Conservation (phyloP, 2,329 filamentous ascomycete species). For the Colletotrichum somersetense region DNA sequence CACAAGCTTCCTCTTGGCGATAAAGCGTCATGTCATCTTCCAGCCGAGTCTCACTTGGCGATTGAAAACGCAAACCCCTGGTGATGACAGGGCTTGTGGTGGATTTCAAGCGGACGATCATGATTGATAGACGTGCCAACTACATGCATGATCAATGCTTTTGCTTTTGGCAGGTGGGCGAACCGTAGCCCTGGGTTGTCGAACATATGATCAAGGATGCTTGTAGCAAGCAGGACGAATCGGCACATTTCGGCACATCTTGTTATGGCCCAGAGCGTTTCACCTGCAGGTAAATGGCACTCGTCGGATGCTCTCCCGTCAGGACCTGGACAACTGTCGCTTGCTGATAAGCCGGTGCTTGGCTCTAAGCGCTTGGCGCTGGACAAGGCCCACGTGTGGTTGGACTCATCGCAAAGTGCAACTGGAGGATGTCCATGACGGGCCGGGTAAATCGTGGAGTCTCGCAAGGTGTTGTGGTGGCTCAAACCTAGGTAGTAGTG, state of each 20-base stretch:
- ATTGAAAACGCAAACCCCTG: not conserved
- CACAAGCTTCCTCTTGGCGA: too few species aligned
- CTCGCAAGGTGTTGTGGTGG: not conserved
- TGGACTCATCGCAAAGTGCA: not conserved
- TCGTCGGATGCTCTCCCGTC: not conserved
- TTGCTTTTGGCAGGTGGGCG: not conserved
- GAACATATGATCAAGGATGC: not conserved
- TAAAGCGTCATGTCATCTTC: too few species aligned
- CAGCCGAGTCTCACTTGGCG: too few species aligned
- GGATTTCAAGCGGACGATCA: not conserved
- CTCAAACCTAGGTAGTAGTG: not conserved
- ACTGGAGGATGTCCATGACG: not conserved
- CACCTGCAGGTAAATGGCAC: not conserved
- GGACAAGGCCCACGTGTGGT: too few species aligned
- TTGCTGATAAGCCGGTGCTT: not conserved
- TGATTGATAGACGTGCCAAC: not conserved
- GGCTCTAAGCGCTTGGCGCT: not conserved
- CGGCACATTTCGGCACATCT: not conserved
- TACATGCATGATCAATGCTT: not conserved
- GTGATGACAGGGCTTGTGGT: accelerated
- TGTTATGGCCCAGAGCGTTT: not conserved
- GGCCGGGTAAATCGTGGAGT: constrained; percentile 16
- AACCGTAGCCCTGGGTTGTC: not conserved
- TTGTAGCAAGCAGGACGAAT: not conserved
- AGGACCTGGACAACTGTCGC: not conserved